Base-by-base conservation (phyloP, 2,329 filamentous ascomycete genomes). In the Hymenoscyphus albidus region DNA sequence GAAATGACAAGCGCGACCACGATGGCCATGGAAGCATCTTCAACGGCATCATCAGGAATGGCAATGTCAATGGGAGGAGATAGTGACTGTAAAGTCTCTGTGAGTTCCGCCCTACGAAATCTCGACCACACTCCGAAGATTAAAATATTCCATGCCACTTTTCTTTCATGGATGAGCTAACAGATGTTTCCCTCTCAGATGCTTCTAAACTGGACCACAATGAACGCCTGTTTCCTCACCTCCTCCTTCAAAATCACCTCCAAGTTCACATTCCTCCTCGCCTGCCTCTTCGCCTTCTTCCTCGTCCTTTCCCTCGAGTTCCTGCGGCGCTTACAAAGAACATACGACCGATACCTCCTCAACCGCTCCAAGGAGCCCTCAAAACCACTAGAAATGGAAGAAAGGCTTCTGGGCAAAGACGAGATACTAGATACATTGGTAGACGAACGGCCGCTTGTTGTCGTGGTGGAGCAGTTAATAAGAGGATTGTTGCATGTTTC, bases 191-290 rank as follows among this genome's bases (percentile, higher is more conserved):
- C 3, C 7, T n/a, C 2, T 13, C 57, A 73, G 71, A 72, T 72
- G 70, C 68, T 71, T 6, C 62, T 70, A 2, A 72, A 72, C 44
- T 72, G 68, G 69, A 59, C 65, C 18, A 72, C 68, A 14, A 67
- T 71, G 58, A 67, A 72, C 31, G 64, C 66, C 6, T 72, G 70
- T 55, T 71, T 72, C 58, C 65, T 72, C 3, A 63, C 61, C 18
- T 66, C 68, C 1, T 57, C 63, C 5, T 64, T 71, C 55, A 70
- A 67, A 48, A 65, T 72, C 31, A 65, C 61, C 27, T 67, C 68
- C 14, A 54, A 62, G 2, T 67, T 71, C 40, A 64, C 57, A 6
- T 71, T 73, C 62, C 64, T 68, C 40, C 64, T 72, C 22, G 60
- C 67, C 5, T 71, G 68, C 61, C 62, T 73, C 14, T 54, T 59